phyloP scores from a whole-genome alignment of 768 basidiomycete genomes.

The Melanogaster broomeanus region DNA sequence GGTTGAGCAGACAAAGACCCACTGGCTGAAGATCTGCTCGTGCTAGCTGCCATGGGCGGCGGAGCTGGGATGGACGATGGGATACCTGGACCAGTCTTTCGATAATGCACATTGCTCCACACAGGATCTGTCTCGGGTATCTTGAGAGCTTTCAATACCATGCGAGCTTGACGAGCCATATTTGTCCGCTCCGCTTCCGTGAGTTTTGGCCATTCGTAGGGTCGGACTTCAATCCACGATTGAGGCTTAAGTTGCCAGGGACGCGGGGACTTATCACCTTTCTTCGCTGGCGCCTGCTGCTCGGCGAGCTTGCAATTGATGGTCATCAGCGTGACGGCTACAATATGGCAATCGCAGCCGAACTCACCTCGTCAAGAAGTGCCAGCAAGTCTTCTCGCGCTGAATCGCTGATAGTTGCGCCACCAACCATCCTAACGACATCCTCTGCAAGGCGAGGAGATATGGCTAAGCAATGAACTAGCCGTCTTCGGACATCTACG shows the following conservation, averaged over 20 bases:
- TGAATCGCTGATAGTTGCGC: conserved; percentile 34
- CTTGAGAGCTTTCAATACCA: conserved; percentile 47
- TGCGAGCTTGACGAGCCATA: conserved; percentile 56
- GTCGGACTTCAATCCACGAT: conserved; percentile 71
- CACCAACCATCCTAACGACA: conserved; percentile 47
- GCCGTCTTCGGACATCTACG: conserved; percentile 35
- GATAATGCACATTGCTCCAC: conserved; percentile 58
- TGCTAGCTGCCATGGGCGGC: conserved; percentile 18
- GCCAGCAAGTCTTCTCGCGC: conserved; percentile 45
- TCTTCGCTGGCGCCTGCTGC: conserved; percentile 32
- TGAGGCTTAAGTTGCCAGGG: conserved; percentile 55
- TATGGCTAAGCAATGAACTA: conserved; percentile 55
- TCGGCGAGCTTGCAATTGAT: conserved; percentile 50
- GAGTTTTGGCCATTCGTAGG: conserved; percentile 59
- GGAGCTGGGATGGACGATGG: conserved; percentile 15
- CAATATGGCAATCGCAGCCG: not conserved
- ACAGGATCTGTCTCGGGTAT: conserved; percentile 61
- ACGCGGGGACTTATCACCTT: conserved; percentile 38
- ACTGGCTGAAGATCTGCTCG: conserved; percentile 21
- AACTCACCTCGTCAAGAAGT: conserved; percentile 53
- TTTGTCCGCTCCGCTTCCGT: conserved; percentile 45
- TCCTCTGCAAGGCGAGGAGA: conserved; percentile 44
- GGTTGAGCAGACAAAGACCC: conserved; percentile 17
- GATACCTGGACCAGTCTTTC: conserved; percentile 15
- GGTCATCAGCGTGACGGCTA: not conserved